A percentile compares a stretch with the other conserved stretches of the same genome.
Conservation (phyloP, 78 protist species). For the Dictyostelium purpureum region DNA sequence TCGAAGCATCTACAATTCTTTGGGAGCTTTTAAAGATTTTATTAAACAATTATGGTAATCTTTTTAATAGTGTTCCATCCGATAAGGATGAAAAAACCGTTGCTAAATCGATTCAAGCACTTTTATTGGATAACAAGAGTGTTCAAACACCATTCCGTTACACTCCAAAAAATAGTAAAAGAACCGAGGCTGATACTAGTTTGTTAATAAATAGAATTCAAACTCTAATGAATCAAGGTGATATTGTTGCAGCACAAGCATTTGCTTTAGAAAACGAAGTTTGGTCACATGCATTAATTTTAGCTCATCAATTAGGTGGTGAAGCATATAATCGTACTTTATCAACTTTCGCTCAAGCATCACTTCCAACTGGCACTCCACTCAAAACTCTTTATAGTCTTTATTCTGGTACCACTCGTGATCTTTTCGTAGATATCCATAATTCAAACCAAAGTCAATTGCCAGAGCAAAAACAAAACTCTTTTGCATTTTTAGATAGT, state of each 20-base stretch:
- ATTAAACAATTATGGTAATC: slow-evolving; percentile 29
- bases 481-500: slow-evolving; percentile 37
- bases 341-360: not conserved
- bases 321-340: slow-evolving; percentile 43
- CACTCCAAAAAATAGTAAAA: not conserved
- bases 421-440: slow-evolving; percentile 22
- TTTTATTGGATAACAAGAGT: slow-evolving; percentile 12
- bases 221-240: slow-evolving; percentile 22
- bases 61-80: not conserved
- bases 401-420: slow-evolving; percentile 35
- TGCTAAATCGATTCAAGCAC: not conserved
- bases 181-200: slow-evolving; percentile 13
- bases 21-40: slow-evolving; percentile 41
- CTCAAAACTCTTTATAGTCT: slow-evolving; percentile 41
- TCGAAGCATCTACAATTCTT: slow-evolving; percentile 39
- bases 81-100: slow-evolving; percentile 18
- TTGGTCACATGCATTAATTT: slow-evolving; percentile 45
- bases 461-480: not conserved
- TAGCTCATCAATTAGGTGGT: slow-evolving; percentile 40
- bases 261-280: slow-evolving; percentile 30
- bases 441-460: not conserved
- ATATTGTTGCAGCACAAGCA: slow-evolving; percentile 39
- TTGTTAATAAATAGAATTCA: slow-evolving; percentile 26
- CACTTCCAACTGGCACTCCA: slow-evolving; percentile 71
- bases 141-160: slow-evolving; percentile 2